These are phyloP conservation scores for Fulvia fulva DNA, from an alignment of 2,329 filamentous ascomycete genomes.

Conservation along the genomic window DNA sequence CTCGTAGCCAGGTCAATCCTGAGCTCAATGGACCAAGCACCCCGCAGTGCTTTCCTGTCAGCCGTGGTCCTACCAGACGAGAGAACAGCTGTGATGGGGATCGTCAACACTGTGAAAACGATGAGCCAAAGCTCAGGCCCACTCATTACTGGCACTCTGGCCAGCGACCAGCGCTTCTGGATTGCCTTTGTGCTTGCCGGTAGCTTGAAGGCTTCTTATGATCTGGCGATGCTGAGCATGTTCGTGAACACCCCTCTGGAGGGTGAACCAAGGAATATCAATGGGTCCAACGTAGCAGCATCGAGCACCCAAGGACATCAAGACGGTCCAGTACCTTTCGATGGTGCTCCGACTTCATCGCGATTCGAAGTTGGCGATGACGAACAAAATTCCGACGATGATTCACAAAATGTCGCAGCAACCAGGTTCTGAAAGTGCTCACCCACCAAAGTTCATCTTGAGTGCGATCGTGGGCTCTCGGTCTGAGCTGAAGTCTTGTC, in stretches of 20 bases:
- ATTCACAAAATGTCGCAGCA: not conserved
- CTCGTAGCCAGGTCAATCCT: conserved; percentile 60
- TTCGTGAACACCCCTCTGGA: conserved; percentile 22
- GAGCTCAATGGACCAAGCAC: conserved; percentile 67
- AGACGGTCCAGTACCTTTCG: not conserved
- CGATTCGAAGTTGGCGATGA: not conserved
- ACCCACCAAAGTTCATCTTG: conserved; percentile 75
- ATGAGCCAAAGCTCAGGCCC: conserved; percentile 59
- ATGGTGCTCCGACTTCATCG: not conserved
- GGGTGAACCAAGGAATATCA: conserved; percentile 1
- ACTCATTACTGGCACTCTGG: conserved; percentile 60
- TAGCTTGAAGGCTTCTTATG: conserved; percentile 54
- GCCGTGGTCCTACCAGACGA: conserved; percentile 61
- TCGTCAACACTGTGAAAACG: conserved; percentile 67
- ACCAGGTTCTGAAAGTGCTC: not conserved
- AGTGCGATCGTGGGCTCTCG: conserved; percentile 77
- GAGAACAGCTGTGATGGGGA: conserved; percentile 67
- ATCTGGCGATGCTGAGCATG: conserved; percentile 31
- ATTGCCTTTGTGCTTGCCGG: conserved; percentile 62
- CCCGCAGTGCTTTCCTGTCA: conserved; percentile 65
- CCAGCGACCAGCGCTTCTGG: conserved; percentile 55
- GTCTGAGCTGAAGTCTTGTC: conserved; percentile 43
- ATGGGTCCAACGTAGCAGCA: not conserved
- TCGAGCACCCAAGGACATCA: not conserved
- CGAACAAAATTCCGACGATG: not conserved